Evolutionary conservation across 768 basidiomycete genomes (phyloP).

Genomic region (Mycena vitilis): DNA sequence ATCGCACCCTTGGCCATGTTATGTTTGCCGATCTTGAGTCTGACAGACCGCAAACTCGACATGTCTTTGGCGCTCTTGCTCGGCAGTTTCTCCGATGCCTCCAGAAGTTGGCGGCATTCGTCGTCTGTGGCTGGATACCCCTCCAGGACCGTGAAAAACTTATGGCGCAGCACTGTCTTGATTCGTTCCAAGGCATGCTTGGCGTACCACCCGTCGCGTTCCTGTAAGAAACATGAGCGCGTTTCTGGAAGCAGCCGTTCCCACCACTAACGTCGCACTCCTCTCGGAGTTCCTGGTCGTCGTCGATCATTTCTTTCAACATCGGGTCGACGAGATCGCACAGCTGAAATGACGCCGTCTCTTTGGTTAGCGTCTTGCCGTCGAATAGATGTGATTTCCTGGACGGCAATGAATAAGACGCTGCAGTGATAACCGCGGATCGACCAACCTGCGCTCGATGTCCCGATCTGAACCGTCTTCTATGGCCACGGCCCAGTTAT

Average conservation of each 20-base stretch:
- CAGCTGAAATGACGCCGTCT: conserved; percentile 94
- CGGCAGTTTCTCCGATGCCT: conserved; percentile 51
- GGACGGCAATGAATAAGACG: conserved; percentile 3
- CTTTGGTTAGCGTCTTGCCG: conserved; percentile 80
- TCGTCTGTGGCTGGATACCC: conserved; percentile 79
- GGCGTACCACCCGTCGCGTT: conserved; percentile 92
- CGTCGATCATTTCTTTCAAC: conserved; percentile 83
- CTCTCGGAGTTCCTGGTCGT: conserved; percentile 74
- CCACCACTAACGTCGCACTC: conserved; percentile 73
- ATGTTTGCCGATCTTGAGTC: conserved; percentile 76
- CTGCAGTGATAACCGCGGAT: not conserved
- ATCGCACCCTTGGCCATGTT: conserved; percentile 92
- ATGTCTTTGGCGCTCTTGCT: conserved; percentile 46
- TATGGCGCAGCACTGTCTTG: conserved; percentile 85
- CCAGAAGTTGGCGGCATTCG: conserved; percentile 76
- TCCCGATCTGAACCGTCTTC: conserved; percentile 48
- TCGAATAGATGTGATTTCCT: conserved; percentile 91
- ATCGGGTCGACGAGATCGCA: conserved; percentile 92
- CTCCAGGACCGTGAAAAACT: conserved; percentile 83
- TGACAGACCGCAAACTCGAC: conserved; percentile 58
- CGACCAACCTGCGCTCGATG: conserved; percentile 63
- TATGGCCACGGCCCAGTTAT: conserved; percentile 53
- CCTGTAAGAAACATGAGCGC: conserved; percentile 51
- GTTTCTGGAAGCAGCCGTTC: not conserved
- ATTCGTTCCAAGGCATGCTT: conserved; percentile 83